Evolutionary conservation across 129 eudicot genomes (phyloP).

Genomic region (Calendula officinalis): DNA sequence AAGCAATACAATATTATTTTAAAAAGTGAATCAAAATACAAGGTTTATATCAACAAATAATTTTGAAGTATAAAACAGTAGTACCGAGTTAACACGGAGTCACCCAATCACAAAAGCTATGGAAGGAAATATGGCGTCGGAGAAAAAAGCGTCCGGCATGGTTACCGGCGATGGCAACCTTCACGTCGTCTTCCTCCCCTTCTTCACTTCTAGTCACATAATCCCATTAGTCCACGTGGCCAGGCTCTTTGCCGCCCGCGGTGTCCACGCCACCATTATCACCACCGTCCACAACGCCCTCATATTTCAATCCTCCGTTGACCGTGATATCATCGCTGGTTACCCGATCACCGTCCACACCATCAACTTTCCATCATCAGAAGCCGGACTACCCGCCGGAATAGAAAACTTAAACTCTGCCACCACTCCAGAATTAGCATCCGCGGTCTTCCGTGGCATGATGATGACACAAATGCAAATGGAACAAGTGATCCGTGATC

Average conservation of each 20-base stretch:
- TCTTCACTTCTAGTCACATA: slow-evolving; percentile 31
- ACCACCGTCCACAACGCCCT: slow-evolving; percentile 40
- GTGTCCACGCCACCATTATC: slow-evolving; percentile 39
- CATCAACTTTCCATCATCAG: slow-evolving; percentile 30
- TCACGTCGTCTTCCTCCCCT: slow-evolving; percentile 42
- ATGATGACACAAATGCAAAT: slow-evolving; percentile 19
- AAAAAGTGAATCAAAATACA: too few species aligned
- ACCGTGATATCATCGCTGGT: slow-evolving; percentile 11
- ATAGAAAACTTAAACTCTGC: slow-evolving; percentile 12
- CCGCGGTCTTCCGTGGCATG: slow-evolving; percentile 9
- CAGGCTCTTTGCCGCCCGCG: slow-evolving; percentile 34
- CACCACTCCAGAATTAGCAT: background rate
- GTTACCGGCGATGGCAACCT: slow-evolving; percentile 2
- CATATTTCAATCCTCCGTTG: slow-evolving; percentile 15
- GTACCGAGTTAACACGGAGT: too few species aligned
- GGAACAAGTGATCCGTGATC: slow-evolving; percentile 27
- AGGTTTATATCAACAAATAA: too few species aligned
- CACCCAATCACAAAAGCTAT: background rate
- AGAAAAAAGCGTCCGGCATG: slow-evolving; percentile 7
- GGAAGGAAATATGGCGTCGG: background rate
- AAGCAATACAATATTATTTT: too few species aligned
- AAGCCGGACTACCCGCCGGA: slow-evolving; percentile 37
- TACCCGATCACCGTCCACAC: slow-evolving; percentile 16
- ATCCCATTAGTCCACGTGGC: slow-evolving; percentile 36
- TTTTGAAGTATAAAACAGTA: too few species aligned